These are phyloP conservation scores for Cordyceps fumosorosea DNA, from an alignment of 2,329 filamentous ascomycete genomes.

Conservation along the genomic window DNA sequence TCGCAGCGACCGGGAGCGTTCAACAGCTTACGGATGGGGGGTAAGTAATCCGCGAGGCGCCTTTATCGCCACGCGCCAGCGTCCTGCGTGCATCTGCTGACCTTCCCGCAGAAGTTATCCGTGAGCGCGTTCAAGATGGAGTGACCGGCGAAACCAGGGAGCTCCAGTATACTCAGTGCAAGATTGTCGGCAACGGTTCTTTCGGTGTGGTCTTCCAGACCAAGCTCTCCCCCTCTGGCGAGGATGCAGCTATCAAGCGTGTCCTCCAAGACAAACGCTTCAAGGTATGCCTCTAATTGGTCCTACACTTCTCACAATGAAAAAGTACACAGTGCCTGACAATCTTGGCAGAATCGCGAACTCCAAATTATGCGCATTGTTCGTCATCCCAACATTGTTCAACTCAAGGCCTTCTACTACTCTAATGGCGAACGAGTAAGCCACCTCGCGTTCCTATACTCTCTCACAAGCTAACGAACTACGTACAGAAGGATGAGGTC, in stretches of 20 bases:
- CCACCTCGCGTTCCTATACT: background rate
- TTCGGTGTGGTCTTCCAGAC: constrained; percentile 99
- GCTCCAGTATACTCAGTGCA: constrained; percentile 97
- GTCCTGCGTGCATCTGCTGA: constrained; percentile 18
- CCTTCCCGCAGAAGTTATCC: constrained; percentile 71
- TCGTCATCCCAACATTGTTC: constrained; percentile 96
- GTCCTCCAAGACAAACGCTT: constrained; percentile 99
- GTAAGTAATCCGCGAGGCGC: constrained; percentile 44
- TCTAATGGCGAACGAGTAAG: constrained; percentile 94
- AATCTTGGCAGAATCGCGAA: constrained; percentile 78
- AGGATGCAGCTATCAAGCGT: constrained; percentile 98
- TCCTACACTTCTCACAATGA: background rate
- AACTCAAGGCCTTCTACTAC: constrained; percentile 99
- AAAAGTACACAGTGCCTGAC: constrained; percentile 16
- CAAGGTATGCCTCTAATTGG: constrained; percentile 63
- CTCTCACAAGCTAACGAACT: background rate
- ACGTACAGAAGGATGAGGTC: constrained; percentile 82
- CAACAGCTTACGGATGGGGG: constrained; percentile 86
- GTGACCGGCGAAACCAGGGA: constrained; percentile 94
- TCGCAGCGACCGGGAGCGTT: constrained; percentile 89
- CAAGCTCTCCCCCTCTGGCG: constrained; percentile 93
- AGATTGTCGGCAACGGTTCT: constrained; percentile 98
- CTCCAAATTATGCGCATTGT: constrained; percentile 99
- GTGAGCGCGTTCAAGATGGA: constrained; percentile 98
- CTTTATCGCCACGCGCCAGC: background rate